Evolutionary conservation across 1,284 basidiomycete genomes (phyloP).

Genomic region (Moesziomyces sp.): DNA sequence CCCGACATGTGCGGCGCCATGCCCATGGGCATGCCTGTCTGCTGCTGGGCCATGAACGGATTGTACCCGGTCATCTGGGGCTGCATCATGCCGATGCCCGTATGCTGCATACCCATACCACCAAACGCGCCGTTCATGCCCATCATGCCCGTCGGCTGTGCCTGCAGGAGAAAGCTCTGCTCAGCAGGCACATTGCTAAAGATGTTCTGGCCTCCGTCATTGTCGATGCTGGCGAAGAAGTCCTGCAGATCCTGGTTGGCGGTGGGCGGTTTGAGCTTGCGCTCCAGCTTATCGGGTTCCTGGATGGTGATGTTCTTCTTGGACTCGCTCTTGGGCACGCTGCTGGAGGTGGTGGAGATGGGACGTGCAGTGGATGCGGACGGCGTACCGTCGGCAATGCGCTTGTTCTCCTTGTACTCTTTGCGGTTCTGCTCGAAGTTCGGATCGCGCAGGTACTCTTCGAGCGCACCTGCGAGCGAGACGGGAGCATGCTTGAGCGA

Average conservation of each 20-base stretch:
- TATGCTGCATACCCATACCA: conserved; percentile 69
- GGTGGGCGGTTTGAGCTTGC: conserved; percentile 50
- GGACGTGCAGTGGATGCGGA: conserved; percentile 19
- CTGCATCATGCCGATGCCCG: conserved; percentile 67
- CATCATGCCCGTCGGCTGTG: conserved; percentile 56
- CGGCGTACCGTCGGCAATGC: conserved; percentile 74
- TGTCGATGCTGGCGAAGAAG: conserved; percentile 92
- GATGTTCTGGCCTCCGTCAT: conserved; percentile 78
- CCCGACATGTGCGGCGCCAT: conserved; percentile 69
- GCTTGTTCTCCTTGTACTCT: conserved; percentile 89
- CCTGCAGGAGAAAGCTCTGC: conserved; percentile 45
- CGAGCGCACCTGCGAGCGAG: conserved; percentile 87
- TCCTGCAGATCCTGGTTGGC: conserved; percentile 75
- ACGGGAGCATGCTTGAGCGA: conserved; percentile 95
- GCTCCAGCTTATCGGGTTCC: conserved; percentile 51
- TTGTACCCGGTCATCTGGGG: conserved; percentile 69
- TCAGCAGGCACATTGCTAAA: conserved; percentile 71
- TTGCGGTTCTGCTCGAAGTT: conserved; percentile 92
- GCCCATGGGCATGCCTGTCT: conserved; percentile 49
- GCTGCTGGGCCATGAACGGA: conserved; percentile 66
- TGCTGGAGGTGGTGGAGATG: conserved; percentile 13
- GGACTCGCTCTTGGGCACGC: conserved; percentile 41
- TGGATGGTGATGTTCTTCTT: conserved; percentile 54
- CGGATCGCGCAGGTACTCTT: conserved; percentile 94
- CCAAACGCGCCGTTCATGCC: conserved; percentile 37